These are phyloP conservation scores for Pyrus pyrifolia DNA, from an alignment of 306 rosid genomes.

Conservation along the genomic window DNA sequence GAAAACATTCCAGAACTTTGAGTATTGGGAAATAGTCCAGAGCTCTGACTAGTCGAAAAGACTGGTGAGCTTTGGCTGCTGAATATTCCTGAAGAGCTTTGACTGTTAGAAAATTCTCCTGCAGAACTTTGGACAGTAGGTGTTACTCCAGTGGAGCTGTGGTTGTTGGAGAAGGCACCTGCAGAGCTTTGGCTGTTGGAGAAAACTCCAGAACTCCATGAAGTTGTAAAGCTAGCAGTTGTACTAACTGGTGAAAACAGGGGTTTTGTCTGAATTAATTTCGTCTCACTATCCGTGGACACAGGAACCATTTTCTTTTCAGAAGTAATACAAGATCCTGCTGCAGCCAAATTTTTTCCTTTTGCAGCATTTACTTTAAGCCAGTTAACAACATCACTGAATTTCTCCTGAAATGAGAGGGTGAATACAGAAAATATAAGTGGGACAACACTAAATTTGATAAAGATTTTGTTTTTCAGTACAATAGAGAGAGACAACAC, in stretches of 20 bases:
- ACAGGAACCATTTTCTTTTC: slow-evolving; percentile 44
- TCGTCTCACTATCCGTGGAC: slow-evolving; percentile 34
- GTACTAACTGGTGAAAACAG: slow-evolving; percentile 36
- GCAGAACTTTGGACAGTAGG: slow-evolving; percentile 7
- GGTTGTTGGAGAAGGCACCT: slow-evolving; percentile 16
- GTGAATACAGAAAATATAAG: slow-evolving; percentile 8
- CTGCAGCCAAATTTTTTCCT: slow-evolving; percentile 39
- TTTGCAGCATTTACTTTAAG: slow-evolving; percentile 65
- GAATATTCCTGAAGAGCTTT: slow-evolving; percentile 14
- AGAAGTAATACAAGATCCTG: slow-evolving; percentile 22
- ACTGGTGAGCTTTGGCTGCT: background rate
- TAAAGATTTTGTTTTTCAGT: background rate
- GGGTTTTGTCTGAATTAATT: slow-evolving; percentile 39
- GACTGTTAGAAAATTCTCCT: slow-evolving; percentile 12
- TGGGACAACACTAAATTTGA: background rate
- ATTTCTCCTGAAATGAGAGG: slow-evolving; percentile 63
- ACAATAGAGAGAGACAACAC: no score
- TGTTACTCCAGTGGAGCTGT: slow-evolving; percentile 1
- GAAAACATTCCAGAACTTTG: slow-evolving; percentile 16
- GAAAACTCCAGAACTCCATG: slow-evolving; percentile 60
- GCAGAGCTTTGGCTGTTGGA: slow-evolving; percentile 24
- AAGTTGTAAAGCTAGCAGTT: slow-evolving; percentile 25
- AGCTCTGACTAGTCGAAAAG: slow-evolving; percentile 24
- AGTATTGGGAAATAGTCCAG: background rate
- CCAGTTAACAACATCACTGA: slow-evolving; percentile 87